phyloP scores from a whole-genome alignment of 306 rosid genomes.

The Malus asiatica region DNA sequence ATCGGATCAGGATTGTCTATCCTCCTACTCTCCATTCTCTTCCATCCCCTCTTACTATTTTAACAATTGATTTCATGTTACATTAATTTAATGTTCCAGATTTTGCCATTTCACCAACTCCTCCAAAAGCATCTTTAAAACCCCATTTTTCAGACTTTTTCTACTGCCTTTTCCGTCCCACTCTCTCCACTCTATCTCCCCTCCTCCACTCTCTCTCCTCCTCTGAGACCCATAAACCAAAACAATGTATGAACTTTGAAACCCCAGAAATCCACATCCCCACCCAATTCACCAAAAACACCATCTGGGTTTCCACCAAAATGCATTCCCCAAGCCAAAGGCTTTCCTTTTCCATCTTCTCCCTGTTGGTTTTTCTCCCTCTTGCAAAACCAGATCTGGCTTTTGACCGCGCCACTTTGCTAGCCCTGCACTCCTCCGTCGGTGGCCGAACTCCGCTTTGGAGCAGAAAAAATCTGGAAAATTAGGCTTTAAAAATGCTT shows the following conservation, averaged over 20 bases:
- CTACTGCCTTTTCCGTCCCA: too few relatives aligned
- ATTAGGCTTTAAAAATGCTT: too few relatives aligned
- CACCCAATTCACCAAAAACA: not conserved
- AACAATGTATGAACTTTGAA: constrained; percentile 7
- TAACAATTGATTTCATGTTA: too few relatives aligned
- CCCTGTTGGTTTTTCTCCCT: constrained; percentile 6
- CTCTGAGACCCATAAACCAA: not conserved
- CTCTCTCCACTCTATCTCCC: too few relatives aligned
- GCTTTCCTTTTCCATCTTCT: not conserved
- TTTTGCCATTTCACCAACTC: too few relatives aligned
- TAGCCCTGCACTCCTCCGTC: constrained; percentile 35
- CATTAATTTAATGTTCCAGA: too few relatives aligned
- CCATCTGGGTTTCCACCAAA: not conserved
- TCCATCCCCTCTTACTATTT: too few relatives aligned
- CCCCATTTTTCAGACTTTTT: too few relatives aligned
- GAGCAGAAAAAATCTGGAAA: not conserved
- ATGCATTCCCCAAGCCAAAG: constrained; percentile 18
- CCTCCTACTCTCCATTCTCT: too few relatives aligned
- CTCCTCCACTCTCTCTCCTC: too few relatives aligned
- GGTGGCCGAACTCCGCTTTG: constrained; percentile 43
- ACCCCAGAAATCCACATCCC: not conserved
- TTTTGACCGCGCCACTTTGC: constrained; percentile 35
- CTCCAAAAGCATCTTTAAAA: too few relatives aligned
- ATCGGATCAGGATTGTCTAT: not conserved
- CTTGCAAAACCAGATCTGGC: constrained; percentile 33